Evolutionary conservation across 352 stramenopile species (phyloP).

Genomic region (Globisporangium recalcitrans): DNA sequence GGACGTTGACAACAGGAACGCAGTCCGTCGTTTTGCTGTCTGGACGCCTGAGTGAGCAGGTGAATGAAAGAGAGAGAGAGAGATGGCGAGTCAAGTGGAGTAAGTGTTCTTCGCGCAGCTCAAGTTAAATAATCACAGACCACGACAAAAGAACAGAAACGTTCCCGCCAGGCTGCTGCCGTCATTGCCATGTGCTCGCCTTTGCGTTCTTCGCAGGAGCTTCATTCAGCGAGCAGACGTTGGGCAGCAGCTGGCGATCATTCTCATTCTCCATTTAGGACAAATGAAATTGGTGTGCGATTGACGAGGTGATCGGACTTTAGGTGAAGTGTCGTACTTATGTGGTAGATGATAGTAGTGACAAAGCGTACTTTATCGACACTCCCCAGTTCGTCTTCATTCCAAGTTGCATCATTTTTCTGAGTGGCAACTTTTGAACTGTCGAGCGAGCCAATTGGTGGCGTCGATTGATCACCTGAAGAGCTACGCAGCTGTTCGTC

Average conservation of each 20-base stretch:
- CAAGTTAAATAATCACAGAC: not conserved
- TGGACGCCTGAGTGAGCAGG: not conserved
- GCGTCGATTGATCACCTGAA: conserved; percentile 3
- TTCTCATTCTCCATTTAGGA: not conserved
- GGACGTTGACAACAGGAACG: not conserved
- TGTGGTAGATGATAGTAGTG: no score
- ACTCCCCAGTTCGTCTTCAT: no score
- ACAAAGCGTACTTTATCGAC: not conserved
- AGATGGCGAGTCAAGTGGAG: not conserved
- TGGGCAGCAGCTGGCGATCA: no score
- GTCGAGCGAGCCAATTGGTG: conserved; percentile 4
- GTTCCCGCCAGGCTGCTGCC: not conserved
- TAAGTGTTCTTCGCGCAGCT: not conserved
- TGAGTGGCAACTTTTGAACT: conserved; percentile 4
- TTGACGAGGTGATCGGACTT: not conserved
- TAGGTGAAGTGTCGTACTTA: not conserved
- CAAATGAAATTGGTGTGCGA: no score
- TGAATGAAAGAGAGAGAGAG: not conserved
- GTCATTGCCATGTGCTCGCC: not conserved
- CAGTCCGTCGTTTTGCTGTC: not conserved
- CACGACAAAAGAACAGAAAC: not conserved
- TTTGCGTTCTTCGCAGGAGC: no score
- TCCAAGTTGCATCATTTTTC: no score
- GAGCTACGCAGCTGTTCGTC: not conserved
- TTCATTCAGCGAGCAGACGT: not conserved